Evolutionary conservation across 257 asterid species (phyloP).

Genomic region (Solanum pennellii): DNA sequence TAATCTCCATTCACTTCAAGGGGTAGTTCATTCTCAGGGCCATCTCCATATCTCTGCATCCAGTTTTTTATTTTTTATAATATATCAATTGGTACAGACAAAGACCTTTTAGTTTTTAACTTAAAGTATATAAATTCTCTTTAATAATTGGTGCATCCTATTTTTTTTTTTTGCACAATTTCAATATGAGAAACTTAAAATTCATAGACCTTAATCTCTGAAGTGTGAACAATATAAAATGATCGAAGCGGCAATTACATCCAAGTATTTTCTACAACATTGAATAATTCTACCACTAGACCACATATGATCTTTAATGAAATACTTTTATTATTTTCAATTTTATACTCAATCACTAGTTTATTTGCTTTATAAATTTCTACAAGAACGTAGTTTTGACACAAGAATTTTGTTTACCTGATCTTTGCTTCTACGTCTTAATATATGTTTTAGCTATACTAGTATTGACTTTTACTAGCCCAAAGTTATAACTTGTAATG

Average conservation of each 20-base stretch:
- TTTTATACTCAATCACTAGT: no score
- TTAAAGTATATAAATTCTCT: background rate
- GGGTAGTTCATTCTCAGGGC: constrained; percentile 29
- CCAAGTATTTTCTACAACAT: no score
- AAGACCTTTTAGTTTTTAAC: background rate
- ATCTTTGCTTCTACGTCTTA: background rate
- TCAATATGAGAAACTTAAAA: background rate
- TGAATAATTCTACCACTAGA: no score
- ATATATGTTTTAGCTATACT: background rate
- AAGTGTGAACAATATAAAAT: no score
- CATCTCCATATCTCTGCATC: constrained; percentile 45
- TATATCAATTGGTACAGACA: background rate
- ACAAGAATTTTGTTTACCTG: background rate
- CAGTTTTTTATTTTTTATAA: background rate
- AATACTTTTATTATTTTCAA: no score
- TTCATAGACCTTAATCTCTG: background rate
- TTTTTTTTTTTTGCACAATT: background rate
- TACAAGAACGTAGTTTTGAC: background rate
- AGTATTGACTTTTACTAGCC: background rate
- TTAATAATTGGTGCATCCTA: background rate
- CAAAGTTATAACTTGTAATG: background rate
- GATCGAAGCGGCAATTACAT: no score
- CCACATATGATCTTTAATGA: no score
- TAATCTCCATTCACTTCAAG: constrained; percentile 48
- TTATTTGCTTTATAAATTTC: background rate